These are phyloP conservation scores for Cucumis cinereus DNA, from an alignment of 306 rosid species.

Conservation along the genomic window DNA sequence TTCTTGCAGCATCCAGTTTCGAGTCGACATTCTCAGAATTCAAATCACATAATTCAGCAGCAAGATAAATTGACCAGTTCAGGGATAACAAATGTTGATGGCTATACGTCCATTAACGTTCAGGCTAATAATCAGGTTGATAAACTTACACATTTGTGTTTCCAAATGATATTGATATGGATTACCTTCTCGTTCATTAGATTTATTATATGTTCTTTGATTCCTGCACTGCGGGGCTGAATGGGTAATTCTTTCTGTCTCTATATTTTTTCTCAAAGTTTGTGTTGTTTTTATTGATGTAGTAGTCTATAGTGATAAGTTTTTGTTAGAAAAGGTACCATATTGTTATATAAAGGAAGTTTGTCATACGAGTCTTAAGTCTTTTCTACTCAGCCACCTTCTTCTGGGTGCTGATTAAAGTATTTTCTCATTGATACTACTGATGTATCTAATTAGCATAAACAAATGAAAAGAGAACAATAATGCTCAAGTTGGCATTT, in stretches of 20 bases:
- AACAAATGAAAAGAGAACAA: background rate
- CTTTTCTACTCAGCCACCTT: background rate
- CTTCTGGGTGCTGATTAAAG: background rate
- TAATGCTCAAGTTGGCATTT: background rate
- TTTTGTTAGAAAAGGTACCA: background rate
- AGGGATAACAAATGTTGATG: conserved; percentile 21
- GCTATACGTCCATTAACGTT: conserved; percentile 27
- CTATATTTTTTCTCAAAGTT: background rate
- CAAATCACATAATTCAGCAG: conserved; percentile 31
- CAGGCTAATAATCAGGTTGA: conserved; percentile 55
- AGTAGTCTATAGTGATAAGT: background rate
- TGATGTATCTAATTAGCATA: background rate
- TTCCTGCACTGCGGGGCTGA: background rate
- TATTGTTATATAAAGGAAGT: background rate
- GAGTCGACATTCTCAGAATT: conserved; percentile 32
- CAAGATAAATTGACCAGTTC: conserved; percentile 32
- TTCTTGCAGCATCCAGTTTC: conserved; percentile 31
- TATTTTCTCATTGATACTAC: background rate
- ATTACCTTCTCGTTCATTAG: background rate
- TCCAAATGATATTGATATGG: background rate
- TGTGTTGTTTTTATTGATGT: background rate
- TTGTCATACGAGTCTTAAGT: background rate
- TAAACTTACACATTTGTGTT: conserved; percentile 1
- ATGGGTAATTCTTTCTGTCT: background rate
- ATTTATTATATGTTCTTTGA: background rate